These are phyloP conservation scores for Gloeopeniophorella convolvens DNA, from an alignment of 768 basidiomycete genomes.

Conservation along the genomic window DNA sequence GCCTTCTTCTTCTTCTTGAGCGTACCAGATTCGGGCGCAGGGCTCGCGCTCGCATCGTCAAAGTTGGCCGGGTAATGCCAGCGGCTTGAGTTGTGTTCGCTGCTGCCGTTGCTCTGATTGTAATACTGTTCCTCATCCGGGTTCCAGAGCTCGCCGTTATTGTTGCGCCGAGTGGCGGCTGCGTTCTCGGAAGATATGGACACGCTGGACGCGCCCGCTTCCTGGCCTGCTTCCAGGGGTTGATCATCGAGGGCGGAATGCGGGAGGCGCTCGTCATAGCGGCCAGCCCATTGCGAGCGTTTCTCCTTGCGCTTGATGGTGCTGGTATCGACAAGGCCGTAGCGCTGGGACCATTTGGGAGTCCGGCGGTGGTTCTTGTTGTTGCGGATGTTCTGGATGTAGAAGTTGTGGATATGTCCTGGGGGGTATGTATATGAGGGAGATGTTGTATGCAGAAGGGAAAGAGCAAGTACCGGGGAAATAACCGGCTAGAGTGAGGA, in stretches of 20 bases:
- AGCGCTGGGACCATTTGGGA: conserved; percentile 92
- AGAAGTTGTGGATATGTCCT: conserved; percentile 92
- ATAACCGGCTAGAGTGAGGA: conserved; percentile 88
- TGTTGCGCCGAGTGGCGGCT: conserved; percentile 28
- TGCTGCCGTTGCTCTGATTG: conserved; percentile 35
- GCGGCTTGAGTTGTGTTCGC: conserved; percentile 34
- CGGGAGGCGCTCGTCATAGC: conserved; percentile 77
- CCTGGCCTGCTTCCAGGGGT: conserved; percentile 76
- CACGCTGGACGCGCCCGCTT: conserved; percentile 27
- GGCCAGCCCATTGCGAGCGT: conserved; percentile 81
- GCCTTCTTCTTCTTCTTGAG: conserved; percentile 63
- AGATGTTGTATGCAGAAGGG: not conserved
- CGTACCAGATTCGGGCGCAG: conserved; percentile 33
- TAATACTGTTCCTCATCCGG: conserved; percentile 76
- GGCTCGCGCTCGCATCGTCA: conserved; percentile 37
- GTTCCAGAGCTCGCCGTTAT: conserved; percentile 61
- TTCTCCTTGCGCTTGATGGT: conserved; percentile 71
- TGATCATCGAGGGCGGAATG: conserved; percentile 65
- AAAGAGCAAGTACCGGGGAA: conserved; percentile 55
- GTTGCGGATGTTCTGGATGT: conserved; percentile 94
- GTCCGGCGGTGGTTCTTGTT: conserved; percentile 89
- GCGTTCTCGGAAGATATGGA: conserved; percentile 26
- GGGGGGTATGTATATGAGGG: conserved; percentile 18
- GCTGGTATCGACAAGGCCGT: conserved; percentile 80
- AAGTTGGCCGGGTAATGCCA: conserved; percentile 90